These are phyloP conservation scores for Purpureocillium takamizusanense DNA, from an alignment of 2,329 filamentous ascomycete genomes.

Conservation along the genomic window DNA sequence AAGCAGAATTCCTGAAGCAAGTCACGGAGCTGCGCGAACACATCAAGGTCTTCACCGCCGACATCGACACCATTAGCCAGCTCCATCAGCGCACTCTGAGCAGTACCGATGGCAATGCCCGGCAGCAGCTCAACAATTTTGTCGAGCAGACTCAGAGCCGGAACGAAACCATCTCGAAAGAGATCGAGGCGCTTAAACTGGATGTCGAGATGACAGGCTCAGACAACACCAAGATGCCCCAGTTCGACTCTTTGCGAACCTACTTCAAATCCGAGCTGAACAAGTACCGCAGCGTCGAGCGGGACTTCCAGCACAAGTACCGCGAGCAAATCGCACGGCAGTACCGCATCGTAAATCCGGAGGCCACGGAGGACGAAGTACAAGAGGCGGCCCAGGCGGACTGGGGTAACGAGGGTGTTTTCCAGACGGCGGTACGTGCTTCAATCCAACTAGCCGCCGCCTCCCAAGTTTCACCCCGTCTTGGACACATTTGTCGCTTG, in stretches of 20 bases:
- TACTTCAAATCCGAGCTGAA: slow-evolving; percentile 65
- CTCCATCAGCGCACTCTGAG: slow-evolving; percentile 65
- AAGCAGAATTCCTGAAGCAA: slow-evolving; percentile 60
- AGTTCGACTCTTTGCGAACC: slow-evolving; percentile 60
- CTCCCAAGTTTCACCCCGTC: neutral
- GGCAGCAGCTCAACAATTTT: slow-evolving; percentile 54
- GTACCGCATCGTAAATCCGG: slow-evolving; percentile 73
- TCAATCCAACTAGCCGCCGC: neutral
- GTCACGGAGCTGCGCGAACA: slow-evolving; percentile 58
- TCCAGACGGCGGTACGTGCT: slow-evolving; percentile 65
- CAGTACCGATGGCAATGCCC: slow-evolving; percentile 49
- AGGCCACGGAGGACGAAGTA: slow-evolving; percentile 67
- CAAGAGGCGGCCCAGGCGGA: slow-evolving; percentile 59
- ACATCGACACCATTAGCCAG: slow-evolving; percentile 58
- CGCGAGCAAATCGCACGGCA: slow-evolving; percentile 72
- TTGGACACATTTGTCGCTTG: too few relatives aligned
- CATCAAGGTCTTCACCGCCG: slow-evolving; percentile 56
- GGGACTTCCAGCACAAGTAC: slow-evolving; percentile 60
- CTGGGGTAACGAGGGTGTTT: slow-evolving; percentile 72
- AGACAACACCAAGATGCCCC: slow-evolving; percentile 57
- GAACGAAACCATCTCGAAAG: slow-evolving; percentile 68
- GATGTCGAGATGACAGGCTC: slow-evolving; percentile 59
- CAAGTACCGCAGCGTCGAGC: slow-evolving; percentile 63
- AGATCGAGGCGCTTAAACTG: slow-evolving; percentile 66
- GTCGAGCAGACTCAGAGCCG: slow-evolving; percentile 62